Evolutionary conservation across 305 asterid species (phyloP).

Genomic region (Fraxinus sp.): DNA sequence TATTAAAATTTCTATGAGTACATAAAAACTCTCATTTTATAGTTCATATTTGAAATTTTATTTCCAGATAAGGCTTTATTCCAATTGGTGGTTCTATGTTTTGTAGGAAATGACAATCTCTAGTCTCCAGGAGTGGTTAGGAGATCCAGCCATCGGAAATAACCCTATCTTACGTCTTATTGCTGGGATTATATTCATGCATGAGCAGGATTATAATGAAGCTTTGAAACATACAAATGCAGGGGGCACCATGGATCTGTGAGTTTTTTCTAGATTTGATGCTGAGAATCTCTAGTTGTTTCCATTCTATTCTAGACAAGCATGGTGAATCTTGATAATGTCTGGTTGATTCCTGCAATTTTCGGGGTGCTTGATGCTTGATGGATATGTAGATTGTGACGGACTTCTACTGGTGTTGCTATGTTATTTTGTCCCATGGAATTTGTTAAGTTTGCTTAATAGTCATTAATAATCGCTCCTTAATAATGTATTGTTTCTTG

Average conservation of each 20-base stretch:
- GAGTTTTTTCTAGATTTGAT: constrained; percentile 37
- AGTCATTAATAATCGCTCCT: not conserved
- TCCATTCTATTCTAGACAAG: constrained; percentile 3
- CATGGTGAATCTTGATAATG: not conserved
- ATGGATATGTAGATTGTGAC: not conserved
- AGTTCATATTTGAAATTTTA: constrained; percentile 8
- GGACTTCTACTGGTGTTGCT: constrained; percentile 3
- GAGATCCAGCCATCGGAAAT: constrained; percentile 82
- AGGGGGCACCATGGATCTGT: constrained; percentile 96
- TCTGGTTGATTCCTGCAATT: not conserved
- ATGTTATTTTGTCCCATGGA: not conserved
- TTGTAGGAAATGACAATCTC: constrained; percentile 69
- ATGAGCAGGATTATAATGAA: constrained; percentile 89
- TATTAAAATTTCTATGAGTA: not conserved
- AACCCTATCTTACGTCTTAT: constrained; percentile 77
- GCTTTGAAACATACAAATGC: constrained; percentile 85
- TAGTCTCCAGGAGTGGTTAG: constrained; percentile 78
- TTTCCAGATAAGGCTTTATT: constrained; percentile 21
- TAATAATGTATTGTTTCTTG: not conserved
- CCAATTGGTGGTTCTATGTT: constrained; percentile 4
- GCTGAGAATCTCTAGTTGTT: constrained; percentile 1
- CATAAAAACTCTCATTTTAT: not conserved
- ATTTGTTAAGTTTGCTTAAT: not conserved
- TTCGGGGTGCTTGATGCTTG: not conserved
- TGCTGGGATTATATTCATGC: constrained; percentile 79